A percentile compares a stretch with the other conserved stretches of the same genome.
phyloP scores from a whole-genome alignment of 2,329 filamentous ascomycete genomes.

The Aspergillus pseudoterreus region DNA sequence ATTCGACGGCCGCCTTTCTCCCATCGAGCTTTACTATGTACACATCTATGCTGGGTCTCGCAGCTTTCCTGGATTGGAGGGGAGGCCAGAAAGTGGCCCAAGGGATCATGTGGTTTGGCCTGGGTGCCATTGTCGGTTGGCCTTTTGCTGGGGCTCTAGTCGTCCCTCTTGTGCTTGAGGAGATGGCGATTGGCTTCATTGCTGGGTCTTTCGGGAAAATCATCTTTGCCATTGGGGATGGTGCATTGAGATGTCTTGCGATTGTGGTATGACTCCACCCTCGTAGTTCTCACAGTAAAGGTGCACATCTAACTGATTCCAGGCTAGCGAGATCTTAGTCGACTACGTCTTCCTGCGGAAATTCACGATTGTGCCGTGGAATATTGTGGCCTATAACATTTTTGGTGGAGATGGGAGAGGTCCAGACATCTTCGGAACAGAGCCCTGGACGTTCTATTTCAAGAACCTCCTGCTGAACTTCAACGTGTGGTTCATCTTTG shows the following conservation, averaged over 20 bases:
- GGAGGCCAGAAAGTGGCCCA: conserved; percentile 73
- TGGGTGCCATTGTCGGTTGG: conserved; percentile 86
- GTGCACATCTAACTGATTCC: conserved; percentile 21
- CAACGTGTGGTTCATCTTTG: conserved; percentile 87
- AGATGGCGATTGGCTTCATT: conserved; percentile 55
- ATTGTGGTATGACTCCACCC: conserved; percentile 59
- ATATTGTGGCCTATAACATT: conserved; percentile 94
- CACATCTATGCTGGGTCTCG: conserved; percentile 76
- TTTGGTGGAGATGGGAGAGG: conserved; percentile 74
- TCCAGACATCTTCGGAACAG: conserved; percentile 89
- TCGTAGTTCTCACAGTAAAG: not conserved
- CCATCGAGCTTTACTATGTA: conserved; percentile 98
- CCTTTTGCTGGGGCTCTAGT: conserved; percentile 84
- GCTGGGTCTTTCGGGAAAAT: conserved; percentile 59
- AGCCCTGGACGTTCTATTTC: conserved; percentile 96
- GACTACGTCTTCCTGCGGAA: conserved; percentile 86
- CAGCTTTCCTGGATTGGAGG: conserved; percentile 87
- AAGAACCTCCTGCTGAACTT: conserved; percentile 91
- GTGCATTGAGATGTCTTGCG: conserved; percentile 61
- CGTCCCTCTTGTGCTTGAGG: conserved; percentile 76
- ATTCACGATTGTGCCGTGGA: conserved; percentile 73
- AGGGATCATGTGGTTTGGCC: conserved; percentile 86
- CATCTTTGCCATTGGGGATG: conserved; percentile 62
- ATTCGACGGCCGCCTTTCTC: conserved; percentile 79
- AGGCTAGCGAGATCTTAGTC: conserved; percentile 66